Evolutionary conservation across 805 yeast species (phyloP).

Genomic region (Wickerhamomyces chaumierensis): DNA sequence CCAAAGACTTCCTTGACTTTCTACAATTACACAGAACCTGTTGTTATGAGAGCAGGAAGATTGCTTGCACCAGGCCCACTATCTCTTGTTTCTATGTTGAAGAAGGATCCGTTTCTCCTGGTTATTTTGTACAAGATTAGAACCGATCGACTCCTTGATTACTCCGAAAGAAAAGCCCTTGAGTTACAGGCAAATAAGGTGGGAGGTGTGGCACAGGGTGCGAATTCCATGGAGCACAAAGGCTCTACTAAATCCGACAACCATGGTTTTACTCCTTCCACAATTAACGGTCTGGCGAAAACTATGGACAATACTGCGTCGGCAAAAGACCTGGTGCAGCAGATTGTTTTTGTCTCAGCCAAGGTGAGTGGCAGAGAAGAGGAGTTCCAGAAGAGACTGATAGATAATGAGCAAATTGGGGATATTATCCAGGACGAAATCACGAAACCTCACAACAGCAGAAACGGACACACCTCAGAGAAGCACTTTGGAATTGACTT

Average conservation of each 20-base stretch:
- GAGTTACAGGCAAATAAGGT: too few species aligned
- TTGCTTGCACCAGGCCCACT: conserved; percentile 23
- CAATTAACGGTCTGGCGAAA: conserved; percentile 1
- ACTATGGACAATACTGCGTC: not conserved
- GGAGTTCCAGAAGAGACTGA: conserved; percentile 21
- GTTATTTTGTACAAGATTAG: conserved; percentile 16
- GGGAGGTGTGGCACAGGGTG: too few species aligned
- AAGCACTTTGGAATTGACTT: too few species aligned
- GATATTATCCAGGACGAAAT: conserved; percentile 18
- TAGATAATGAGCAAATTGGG: conserved; percentile 27
- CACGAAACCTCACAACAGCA: not conserved
- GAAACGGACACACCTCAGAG: not conserved
- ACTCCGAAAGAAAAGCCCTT: not conserved
- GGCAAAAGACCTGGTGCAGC: conserved; percentile 11
- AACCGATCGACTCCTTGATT: conserved; percentile 11
- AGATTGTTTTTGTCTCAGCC: conserved; percentile 12
- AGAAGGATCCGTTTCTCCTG: conserved; percentile 20
- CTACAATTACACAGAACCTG: conserved; percentile 20
- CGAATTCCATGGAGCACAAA: too few species aligned
- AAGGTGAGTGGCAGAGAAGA: conserved; percentile 13
- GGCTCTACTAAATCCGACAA: too few species aligned
- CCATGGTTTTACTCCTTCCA: conserved; percentile 2
- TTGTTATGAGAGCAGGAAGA: conserved; percentile 21
- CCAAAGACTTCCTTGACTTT: conserved; percentile 15
- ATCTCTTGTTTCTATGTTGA: conserved; percentile 18